These are phyloP conservation scores for Colletotrichum sansevieriae DNA, from an alignment of 2,329 filamentous ascomycete species.

Conservation along the genomic window DNA sequence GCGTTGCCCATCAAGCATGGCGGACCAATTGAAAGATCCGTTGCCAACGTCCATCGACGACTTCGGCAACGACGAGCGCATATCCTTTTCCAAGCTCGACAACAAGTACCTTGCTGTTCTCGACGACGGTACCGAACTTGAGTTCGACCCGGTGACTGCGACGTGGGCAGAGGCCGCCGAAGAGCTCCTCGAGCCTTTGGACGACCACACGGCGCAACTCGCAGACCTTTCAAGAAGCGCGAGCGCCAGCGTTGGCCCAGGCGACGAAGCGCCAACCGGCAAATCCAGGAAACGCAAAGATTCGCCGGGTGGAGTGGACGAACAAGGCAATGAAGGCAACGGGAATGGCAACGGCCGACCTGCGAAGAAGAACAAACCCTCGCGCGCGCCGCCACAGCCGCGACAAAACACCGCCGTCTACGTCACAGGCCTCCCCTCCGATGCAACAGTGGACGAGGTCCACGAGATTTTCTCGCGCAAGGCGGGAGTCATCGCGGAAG, in stretches of 20 bases:
- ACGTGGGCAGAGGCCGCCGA: slow-evolving; percentile 80
- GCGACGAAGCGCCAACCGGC: background rate
- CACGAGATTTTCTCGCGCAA: slow-evolving; percentile 84
- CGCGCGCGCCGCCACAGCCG: slow-evolving; percentile 62
- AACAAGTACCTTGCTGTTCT: slow-evolving; percentile 87
- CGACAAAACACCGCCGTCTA: slow-evolving; percentile 90
- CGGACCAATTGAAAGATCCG: slow-evolving; percentile 49
- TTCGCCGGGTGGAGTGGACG: slow-evolving; percentile 42
- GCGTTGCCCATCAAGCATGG: slow-evolving; percentile 1
- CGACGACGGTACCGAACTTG: slow-evolving; percentile 86
- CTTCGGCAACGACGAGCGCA: slow-evolving; percentile 83
- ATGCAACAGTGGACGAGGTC: slow-evolving; percentile 85
- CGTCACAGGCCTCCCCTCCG: slow-evolving; percentile 86
- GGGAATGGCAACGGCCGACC: slow-evolving; percentile 47
- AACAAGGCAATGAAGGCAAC: slow-evolving; percentile 36
- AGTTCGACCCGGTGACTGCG: slow-evolving; percentile 78
- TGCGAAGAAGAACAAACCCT: slow-evolving; percentile 61
- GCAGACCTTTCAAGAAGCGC: slow-evolving; percentile 42
- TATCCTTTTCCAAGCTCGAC: slow-evolving; percentile 88
- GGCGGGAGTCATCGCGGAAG: slow-evolving; percentile 92
- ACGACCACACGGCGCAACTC: slow-evolving; percentile 48
- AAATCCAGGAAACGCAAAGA: slow-evolving; percentile 59
- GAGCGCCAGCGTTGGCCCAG: slow-evolving; percentile 37
- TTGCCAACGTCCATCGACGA: slow-evolving; percentile 74
- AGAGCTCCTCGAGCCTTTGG: slow-evolving; percentile 55